A percentile compares a stretch with the other conserved stretches of the same genome.
These are phyloP conservation scores for Trametes elegans DNA, from an alignment of 768 basidiomycete genomes.

Conservation along the genomic window DNA sequence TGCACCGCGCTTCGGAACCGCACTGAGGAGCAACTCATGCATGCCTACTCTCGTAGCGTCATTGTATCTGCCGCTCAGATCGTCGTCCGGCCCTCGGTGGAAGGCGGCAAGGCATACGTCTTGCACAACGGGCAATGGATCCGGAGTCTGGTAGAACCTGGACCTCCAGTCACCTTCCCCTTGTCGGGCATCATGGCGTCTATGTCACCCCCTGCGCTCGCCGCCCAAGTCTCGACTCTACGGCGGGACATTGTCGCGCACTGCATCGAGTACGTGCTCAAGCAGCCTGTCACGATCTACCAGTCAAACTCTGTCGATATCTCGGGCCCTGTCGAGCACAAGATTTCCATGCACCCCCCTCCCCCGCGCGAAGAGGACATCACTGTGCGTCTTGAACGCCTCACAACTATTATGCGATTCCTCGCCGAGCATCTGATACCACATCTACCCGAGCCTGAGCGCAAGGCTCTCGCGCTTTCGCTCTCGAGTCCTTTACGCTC, in stretches of 20 bases:
- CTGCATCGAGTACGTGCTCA: conserved; percentile 59
- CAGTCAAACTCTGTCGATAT: conserved; percentile 35
- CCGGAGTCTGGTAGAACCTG: conserved; percentile 63
- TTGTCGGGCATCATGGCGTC: conserved; percentile 59
- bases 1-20: conserved; percentile 49
- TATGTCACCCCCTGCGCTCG: conserved; percentile 52
- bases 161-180: conserved; percentile 48
- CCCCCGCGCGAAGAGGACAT: conserved; percentile 41
- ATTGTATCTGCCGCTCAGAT: conserved; percentile 49
- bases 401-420: conserved; percentile 62
- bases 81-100: conserved; percentile 49
- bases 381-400: conserved; percentile 47
- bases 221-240: conserved; percentile 54
- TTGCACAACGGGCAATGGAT: too few relatives aligned
- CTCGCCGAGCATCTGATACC: conserved; percentile 57
- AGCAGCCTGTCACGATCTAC: conserved; percentile 47
- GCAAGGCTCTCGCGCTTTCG: conserved; percentile 47
- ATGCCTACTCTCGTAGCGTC: conserved; percentile 63
- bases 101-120: conserved; percentile 38
- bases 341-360: conserved; percentile 46
- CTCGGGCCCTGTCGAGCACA: conserved; percentile 39
- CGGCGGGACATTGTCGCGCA: conserved; percentile 61
- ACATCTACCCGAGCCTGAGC: conserved; percentile 47
- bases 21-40: conserved; percentile 68
- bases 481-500: conserved; percentile 59